These are phyloP conservation scores for Lactuca saligna DNA, from an alignment of 129 eudicot species.

Conservation along the genomic window DNA sequence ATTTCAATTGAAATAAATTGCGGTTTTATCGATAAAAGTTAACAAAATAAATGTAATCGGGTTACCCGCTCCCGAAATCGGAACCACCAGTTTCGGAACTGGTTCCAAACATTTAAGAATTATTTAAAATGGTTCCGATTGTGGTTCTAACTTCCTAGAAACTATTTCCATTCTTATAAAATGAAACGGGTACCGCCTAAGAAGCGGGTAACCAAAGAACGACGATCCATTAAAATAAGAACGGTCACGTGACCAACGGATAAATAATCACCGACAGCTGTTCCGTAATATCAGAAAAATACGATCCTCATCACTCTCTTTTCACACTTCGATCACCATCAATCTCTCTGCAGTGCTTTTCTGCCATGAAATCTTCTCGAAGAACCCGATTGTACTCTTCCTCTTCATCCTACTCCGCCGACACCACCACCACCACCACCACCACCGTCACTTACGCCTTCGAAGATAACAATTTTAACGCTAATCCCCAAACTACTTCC, in stretches of 20 bases:
- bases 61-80: too few relatives aligned
- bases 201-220: too few relatives aligned
- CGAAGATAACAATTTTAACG: conserved; percentile 30
- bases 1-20: too few relatives aligned
- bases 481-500: conserved; percentile 24
- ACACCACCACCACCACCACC: conserved; percentile 22
- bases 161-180: too few relatives aligned
- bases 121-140: too few relatives aligned
- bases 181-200: too few relatives aligned
- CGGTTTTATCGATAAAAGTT: too few relatives aligned
- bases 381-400: background rate
- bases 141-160: too few relatives aligned
- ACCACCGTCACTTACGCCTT: conserved; percentile 31
- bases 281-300: background rate
- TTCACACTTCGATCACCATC: background rate
- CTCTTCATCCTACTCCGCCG: background rate
- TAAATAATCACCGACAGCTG: conserved; percentile 1
- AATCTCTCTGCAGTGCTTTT: background rate
- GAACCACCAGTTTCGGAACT: too few relatives aligned
- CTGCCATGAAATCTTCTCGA: conserved; percentile 17
- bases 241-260: conserved; percentile 2
- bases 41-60: too few relatives aligned
- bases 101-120: too few relatives aligned
- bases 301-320: background rate
- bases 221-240: background rate